Percentiles rank a stretch among this genome's conserved stretches.
These are phyloP conservation scores for Cercospora sp. DNA, from an alignment of 2,329 filamentous ascomycete genomes.

Conservation along the genomic window DNA sequence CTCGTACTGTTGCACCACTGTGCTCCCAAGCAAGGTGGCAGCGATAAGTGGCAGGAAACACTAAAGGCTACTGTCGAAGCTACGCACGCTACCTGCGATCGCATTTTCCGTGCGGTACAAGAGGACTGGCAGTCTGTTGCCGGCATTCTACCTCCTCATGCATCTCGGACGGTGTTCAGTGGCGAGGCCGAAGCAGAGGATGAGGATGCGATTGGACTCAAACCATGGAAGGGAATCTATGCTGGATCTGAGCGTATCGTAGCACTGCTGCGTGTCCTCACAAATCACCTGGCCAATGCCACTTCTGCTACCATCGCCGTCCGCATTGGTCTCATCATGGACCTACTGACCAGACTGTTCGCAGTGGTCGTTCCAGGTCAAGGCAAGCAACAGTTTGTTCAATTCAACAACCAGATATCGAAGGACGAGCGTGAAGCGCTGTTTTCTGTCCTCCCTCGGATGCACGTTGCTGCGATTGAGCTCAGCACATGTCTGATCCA, in stretches of 20 bases:
- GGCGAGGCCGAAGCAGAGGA: conserved; percentile 27
- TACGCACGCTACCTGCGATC: conserved; percentile 71
- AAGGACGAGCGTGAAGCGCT: conserved; percentile 81
- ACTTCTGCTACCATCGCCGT: conserved; percentile 68
- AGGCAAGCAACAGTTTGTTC: conserved; percentile 50
- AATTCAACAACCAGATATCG: conserved; percentile 70
- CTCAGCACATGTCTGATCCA: conserved; percentile 60
- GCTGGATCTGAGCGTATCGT: conserved; percentile 70
- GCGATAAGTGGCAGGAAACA: conserved; percentile 75
- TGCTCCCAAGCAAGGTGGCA: conserved; percentile 73
- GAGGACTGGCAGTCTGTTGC: conserved; percentile 78
- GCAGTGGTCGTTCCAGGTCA: conserved; percentile 59
- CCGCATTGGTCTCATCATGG: conserved; percentile 66
- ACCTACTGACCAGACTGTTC: conserved; percentile 69
- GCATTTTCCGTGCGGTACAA: conserved; percentile 73
- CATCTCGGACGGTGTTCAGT: conserved; percentile 21
- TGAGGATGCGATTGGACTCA: conserved; percentile 52
- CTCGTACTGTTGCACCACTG: conserved; percentile 74
- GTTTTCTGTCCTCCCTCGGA: conserved; percentile 69
- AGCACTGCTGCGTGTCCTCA: conserved; percentile 65
- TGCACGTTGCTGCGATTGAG: conserved; percentile 71
- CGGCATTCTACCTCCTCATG: conserved; percentile 38
- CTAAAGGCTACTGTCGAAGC: conserved; percentile 63
- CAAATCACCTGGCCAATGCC: conserved; percentile 61
- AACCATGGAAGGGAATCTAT: conserved; percentile 71